Evolutionary conservation across 2,329 filamentous ascomycete genomes (phyloP), one percentile per base, ranked within the genome.

Genomic region (Aureobasidium musti): DNA sequence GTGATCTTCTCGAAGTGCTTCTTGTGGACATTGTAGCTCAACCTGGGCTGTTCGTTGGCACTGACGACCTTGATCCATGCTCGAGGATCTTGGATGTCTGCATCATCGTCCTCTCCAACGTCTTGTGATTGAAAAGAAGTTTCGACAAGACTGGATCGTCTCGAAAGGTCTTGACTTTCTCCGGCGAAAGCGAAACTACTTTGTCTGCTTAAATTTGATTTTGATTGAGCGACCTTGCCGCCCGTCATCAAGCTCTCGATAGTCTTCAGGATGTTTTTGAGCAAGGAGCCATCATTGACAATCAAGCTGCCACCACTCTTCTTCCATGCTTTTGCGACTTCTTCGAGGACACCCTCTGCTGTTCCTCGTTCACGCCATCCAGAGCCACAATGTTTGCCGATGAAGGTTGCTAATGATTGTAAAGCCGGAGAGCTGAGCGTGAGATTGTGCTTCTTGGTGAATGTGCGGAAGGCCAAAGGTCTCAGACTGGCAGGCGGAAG

Each of bases 361-460:
- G 97, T 82, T 0, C 96, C 94, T 76, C 96, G 92, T 80, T 98
- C 93, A 73, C 94, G 87, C 95, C 95, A 99, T 88, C 89, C 92
- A 67, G 93, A 93, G 39, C 95, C 95, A 77, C 95, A 99, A 77
- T 97, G 90, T 72, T 91, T 89, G 13, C 95, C 96, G 63, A 99
- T 90, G 77, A 99, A 99, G 1, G 86, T 84, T 23, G 95, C 93
- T 37, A 99, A 83, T 54, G 91, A 87, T 76, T 94, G 89, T 5
- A 99, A 82, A 0, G 95, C 92, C 0, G 92, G 87, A 0, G 94
- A 95, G 8, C 91, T 93, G 63, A 99, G 86, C 0, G 93, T 98
- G 66, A 99, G 82, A 72, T 94, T 96, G 79, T 99, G 92, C 75
- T 98, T 99, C 78, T 97, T 97, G 1, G 95, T 99, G 71, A 99